phyloP scores from a whole-genome alignment of 2,329 filamentous ascomycete genomes.

The Aspergillus tanneri region DNA sequence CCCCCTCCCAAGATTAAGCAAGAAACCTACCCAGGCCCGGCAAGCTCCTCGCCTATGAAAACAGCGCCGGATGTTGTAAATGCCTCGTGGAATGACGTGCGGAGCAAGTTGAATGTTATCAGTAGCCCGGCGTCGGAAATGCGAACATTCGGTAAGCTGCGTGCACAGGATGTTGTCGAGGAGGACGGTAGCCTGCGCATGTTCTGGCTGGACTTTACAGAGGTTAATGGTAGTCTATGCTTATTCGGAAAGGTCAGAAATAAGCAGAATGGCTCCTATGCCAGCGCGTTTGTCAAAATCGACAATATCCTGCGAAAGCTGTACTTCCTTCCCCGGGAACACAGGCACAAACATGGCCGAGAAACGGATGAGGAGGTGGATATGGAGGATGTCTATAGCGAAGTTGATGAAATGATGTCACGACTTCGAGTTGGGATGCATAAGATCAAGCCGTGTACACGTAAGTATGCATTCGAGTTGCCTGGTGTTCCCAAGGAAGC shows the following conservation, averaged over 20 bases:
- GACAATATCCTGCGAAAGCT: constrained; percentile 92
- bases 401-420: constrained; percentile 86
- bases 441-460: constrained; percentile 85
- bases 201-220: constrained; percentile 97
- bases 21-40: constrained; percentile 65
- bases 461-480: constrained; percentile 96
- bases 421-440: constrained; percentile 81
- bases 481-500: constrained; percentile 81
- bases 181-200: constrained; percentile 87
- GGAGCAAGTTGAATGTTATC: constrained; percentile 79
- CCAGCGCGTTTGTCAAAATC: constrained; percentile 93
- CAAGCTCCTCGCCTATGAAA: constrained; percentile 72
- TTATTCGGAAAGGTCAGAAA: constrained; percentile 95
- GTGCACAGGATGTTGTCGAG: constrained; percentile 82
- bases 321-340: constrained; percentile 82
- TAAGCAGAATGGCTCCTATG: constrained; percentile 73
- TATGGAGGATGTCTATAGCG: constrained; percentile 85
- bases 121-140: constrained; percentile 68
- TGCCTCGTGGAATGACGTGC: constrained; percentile 85
- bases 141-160: constrained; percentile 71
- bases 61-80: constrained; percentile 64
- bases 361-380: constrained; percentile 75
- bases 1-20: constrained; percentile 74
- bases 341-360: constrained; percentile 58
- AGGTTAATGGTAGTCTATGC: constrained; percentile 86